phyloP scores from a whole-genome alignment of 495 filamentous ascomycete genomes.

The Penicillium lividum region DNA sequence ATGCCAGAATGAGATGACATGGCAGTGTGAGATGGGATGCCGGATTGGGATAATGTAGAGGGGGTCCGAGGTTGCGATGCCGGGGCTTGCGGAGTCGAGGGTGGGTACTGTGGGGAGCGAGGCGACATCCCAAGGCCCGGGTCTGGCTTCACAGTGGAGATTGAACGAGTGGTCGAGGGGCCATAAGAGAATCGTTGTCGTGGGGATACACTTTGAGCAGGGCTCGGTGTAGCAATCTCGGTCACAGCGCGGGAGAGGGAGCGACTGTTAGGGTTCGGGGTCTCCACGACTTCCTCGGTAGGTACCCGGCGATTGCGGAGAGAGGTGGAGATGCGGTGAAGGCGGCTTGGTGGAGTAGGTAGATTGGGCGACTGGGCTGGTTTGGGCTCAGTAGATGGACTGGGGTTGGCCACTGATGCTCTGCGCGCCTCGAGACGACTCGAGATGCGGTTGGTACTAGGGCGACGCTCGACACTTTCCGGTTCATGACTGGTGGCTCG shows the following conservation, averaged over 20 bases:
- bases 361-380: conserved; percentile 30
- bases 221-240: conserved; percentile 35
- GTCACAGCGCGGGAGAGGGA: conserved; percentile 44
- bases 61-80: conserved; percentile 43
- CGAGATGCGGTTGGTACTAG: conserved; percentile 62
- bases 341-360: conserved; percentile 34
- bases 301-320: conserved; percentile 37
- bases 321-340: conserved; percentile 42
- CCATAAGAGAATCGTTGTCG: conserved; percentile 45
- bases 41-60: conserved; percentile 37
- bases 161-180: conserved; percentile 37
- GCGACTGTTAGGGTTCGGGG: conserved; percentile 27
- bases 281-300: conserved; percentile 32
- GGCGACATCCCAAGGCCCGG: conserved; percentile 24
- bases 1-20: conserved; percentile 39
- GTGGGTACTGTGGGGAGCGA: conserved; percentile 24
- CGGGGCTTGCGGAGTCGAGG: conserved; percentile 24
- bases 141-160: conserved; percentile 26
- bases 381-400: conserved; percentile 27
- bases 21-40: conserved; percentile 36
- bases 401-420: conserved; percentile 56
- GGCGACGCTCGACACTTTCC: conserved; percentile 32
- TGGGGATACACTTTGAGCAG: conserved; percentile 30
- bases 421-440: conserved; percentile 75
- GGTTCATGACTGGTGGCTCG: conserved; percentile 48